phyloP scores from a whole-genome alignment of 2,329 filamentous ascomycete genomes.

The Botryotinia convoluta region DNA sequence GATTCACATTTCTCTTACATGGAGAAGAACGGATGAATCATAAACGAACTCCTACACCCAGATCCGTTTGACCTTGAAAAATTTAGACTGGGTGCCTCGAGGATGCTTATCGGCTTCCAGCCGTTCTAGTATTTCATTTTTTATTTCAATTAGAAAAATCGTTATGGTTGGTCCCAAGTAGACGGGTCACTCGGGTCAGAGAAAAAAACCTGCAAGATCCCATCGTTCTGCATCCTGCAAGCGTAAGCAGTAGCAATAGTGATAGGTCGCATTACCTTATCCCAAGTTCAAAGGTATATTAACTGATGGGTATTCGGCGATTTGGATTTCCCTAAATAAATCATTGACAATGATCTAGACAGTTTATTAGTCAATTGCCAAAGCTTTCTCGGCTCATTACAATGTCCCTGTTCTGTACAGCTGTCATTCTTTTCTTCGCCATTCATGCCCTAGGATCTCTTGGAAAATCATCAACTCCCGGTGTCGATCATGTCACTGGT shows the following conservation, averaged over 20 bases:
- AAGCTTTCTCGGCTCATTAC: not conserved
- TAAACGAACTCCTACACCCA: not conserved
- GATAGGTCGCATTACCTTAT: conserved; percentile 15
- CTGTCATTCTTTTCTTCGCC: conserved; percentile 7
- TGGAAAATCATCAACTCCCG: conserved; percentile 17
- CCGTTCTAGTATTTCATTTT: not conserved
- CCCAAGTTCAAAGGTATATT: conserved; percentile 10
- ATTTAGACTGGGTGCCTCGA: not conserved
- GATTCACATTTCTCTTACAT: not conserved
- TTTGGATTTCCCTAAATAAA: conserved; percentile 6
- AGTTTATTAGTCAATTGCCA: not conserved
- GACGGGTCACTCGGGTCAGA: conserved; percentile 18
- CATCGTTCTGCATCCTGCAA: conserved; percentile 18
- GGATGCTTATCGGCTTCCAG: not conserved
- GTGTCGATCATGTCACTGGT: conserved; percentile 20
- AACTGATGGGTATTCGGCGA: conserved; percentile 11
- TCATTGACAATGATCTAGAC: not conserved
- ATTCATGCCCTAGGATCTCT: conserved; percentile 1
- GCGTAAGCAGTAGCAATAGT: conserved; percentile 8
- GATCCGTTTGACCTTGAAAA: not conserved
- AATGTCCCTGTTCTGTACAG: not conserved
- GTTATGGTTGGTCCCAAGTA: conserved; percentile 19
- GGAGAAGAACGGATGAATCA: not conserved
- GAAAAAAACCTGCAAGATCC: conserved; percentile 13
- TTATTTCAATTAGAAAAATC: not conserved